A percentile compares a stretch with the other conserved stretches of the same genome.
Conservation (phyloP, 352 stramenopile genomes). For the Globisporangium mamillatum region DNA sequence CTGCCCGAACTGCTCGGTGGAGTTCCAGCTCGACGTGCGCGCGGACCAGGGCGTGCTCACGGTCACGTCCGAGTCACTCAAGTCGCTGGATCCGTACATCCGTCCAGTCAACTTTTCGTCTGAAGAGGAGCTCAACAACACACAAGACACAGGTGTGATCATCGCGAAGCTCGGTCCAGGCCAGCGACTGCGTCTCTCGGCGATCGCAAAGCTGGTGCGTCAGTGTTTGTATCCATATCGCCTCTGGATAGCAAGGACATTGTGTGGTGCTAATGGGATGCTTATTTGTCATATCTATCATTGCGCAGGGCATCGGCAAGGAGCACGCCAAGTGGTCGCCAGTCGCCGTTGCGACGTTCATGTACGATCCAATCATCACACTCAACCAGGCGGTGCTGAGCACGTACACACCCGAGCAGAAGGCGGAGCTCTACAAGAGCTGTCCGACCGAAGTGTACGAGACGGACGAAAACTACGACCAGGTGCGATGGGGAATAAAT, state of each 20-base stretch:
- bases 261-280: neutral
- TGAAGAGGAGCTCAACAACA: slow-evolving; percentile 91
- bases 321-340: slow-evolving; percentile 98
- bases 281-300: neutral
- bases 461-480: slow-evolving; percentile 90
- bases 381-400: slow-evolving; percentile 91
- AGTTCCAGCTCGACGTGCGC: slow-evolving; percentile 95
- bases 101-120: slow-evolving; percentile 84
- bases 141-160: slow-evolving; percentile 94
- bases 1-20: slow-evolving; percentile 95
- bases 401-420: slow-evolving; percentile 93
- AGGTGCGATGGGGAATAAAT: no score
- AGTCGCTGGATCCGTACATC: slow-evolving; percentile 85
- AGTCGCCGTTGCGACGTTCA: slow-evolving; percentile 93
- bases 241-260: neutral
- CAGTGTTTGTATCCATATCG: neutral
- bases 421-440: slow-evolving; percentile 93
- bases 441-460: slow-evolving; percentile 95
- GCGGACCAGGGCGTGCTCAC: slow-evolving; percentile 69
- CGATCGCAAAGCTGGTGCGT: slow-evolving; percentile 88
- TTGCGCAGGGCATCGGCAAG: slow-evolving; percentile 91
- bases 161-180: slow-evolving; percentile 96
- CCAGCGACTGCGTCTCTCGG: slow-evolving; percentile 93
- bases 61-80: slow-evolving; percentile 75
- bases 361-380: slow-evolving; percentile 90